phyloP scores from a whole-genome alignment of 768 basidiomycete genomes.

The Pleurotus eryngii region DNA sequence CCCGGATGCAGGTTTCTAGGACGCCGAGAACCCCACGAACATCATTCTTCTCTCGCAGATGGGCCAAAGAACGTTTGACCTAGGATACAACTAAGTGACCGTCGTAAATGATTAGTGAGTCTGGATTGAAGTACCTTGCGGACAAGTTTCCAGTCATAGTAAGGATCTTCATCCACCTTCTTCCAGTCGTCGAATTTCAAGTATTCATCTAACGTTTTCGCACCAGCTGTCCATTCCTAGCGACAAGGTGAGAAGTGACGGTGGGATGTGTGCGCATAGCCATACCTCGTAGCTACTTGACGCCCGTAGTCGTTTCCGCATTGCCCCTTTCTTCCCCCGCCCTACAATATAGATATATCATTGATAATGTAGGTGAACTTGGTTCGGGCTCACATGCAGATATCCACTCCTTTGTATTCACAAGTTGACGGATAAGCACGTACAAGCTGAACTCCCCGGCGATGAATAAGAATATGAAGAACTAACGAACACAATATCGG shows the following conservation, averaged over 20 bases:
- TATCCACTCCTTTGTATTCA: conserved; percentile 92
- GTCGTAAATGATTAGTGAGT: neutral
- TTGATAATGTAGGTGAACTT: no score
- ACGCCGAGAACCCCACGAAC: conserved; percentile 85
- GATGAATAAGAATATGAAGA: conserved; percentile 82
- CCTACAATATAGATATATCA: conserved; percentile 38
- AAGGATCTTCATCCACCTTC: conserved; percentile 77
- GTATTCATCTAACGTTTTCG: conserved; percentile 74
- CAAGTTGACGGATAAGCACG: conserved; percentile 83
- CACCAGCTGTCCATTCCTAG: conserved; percentile 87
- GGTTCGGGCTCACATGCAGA: conserved; percentile 65
- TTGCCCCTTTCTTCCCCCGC: conserved; percentile 77
- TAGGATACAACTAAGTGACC: conserved; percentile 16
- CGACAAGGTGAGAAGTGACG: neutral
- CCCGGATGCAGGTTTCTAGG: conserved; percentile 84
- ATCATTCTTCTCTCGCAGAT: conserved; percentile 73
- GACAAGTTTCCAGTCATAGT: conserved; percentile 89
- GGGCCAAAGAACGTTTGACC: conserved; percentile 74
- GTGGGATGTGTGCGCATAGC: neutral
- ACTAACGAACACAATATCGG: conserved; percentile 34
- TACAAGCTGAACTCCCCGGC: conserved; percentile 83
- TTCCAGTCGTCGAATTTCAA: conserved; percentile 93
- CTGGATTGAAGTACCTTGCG: conserved; percentile 46
- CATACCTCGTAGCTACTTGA: conserved; percentile 71
- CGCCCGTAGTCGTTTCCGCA: conserved; percentile 72